Base-by-base conservation (phyloP, 768 basidiomycete species). In the Amanita rimosa region DNA sequence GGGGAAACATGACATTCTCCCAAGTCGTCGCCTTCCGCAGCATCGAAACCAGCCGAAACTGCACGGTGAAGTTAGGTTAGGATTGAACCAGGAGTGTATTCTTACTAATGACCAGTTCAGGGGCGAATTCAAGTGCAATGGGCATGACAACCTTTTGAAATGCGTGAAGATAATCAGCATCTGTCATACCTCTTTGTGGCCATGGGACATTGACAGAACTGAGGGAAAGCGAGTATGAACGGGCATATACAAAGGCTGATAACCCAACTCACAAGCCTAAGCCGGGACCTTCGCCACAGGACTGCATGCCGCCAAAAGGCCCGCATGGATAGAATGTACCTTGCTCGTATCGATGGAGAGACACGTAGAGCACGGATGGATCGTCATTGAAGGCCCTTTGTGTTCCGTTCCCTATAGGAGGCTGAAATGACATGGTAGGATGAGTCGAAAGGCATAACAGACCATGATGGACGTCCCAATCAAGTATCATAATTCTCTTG, bases 21-120 rank as follows among this genome's bases (percentile, higher is more conserved):
- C 3, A 99, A 74, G 33, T 82, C 79, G 58, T 99, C 96, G 3
- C 96, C 96, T 24, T 75, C 77, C 0, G 96, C 96, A 7, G 96
- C 96, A 59, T 99, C 96, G 59, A 97, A 99, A 3, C 96, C 96
- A 14, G 96, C 92, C 6, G 95, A 97, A 58, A 99, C 96, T 99
- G 49, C 11, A 59, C 34, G 11, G n/a, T 43, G 7, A 48, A 17
- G 34, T 41, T 35, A 49, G 26, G 2, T 46, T 35, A 7, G 46
- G 16, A 33, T 22, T 47, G 16, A 6, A 19, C 3, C 7, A 27
- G 16, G n/a, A 35, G 36, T 10, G 27, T 14, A 7, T 4, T 71
- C 88, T 49, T 56, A 97, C 96, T 90, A 54, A 98, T 93, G 5
- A 99, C 91, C 3, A 98, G 72, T 53, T 99, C 94, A 2, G 96